Evolutionary conservation across 2,329 filamentous ascomycete genomes (phyloP), one percentile per base, ranked within the genome.

Genomic region (Sporothrix inflata): DNA sequence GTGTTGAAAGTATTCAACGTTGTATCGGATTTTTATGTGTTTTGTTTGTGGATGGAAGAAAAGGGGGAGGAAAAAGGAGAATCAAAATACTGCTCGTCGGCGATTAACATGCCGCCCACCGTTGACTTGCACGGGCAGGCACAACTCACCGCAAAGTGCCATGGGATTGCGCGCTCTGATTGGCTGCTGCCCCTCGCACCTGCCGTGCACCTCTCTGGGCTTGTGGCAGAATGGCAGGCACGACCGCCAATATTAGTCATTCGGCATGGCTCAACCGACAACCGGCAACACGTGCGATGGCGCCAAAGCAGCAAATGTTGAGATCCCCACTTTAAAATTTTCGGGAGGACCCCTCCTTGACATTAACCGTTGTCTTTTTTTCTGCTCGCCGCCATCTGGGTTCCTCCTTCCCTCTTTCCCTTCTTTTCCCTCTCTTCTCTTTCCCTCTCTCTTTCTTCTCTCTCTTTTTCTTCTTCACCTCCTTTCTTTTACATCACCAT

Each of bases 201-300:
- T 19, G 27, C 53, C 55, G 19, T 19, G 30, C 30, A 38, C 55
- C 34, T 60, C 27, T 21, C 7, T 60, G 55, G 19, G 19, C 19
- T 38, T 57, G 2, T 30, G 4, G 51, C 21, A 30, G 24, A 61
- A 34, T 34, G 27, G 60, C 19, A n/a, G 34, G 60, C 40, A 27
- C 19, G 57, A 6, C 8, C 57, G 14, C 55, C 6, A 12, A 38
- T 3, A 47, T 71, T 71, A 71, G 61, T 71, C 70, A 71, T 47
- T 55, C 70, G 61, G 61, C 49, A 53, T n/a, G 21, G 19, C 47
- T 38, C 60, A 55, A 66, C 70, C 70, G 70, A 71, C 38, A 68
- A 68, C 61, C 70, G 49, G 40, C 61, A 70, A 61, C 72, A 73
- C 72, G 72, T 73, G 72, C 72, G 30, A 73, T 73, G 47, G 71